Evolutionary conservation across 139 green algal species (phyloP).

Genomic region (Tetradesmus obliquus): DNA sequence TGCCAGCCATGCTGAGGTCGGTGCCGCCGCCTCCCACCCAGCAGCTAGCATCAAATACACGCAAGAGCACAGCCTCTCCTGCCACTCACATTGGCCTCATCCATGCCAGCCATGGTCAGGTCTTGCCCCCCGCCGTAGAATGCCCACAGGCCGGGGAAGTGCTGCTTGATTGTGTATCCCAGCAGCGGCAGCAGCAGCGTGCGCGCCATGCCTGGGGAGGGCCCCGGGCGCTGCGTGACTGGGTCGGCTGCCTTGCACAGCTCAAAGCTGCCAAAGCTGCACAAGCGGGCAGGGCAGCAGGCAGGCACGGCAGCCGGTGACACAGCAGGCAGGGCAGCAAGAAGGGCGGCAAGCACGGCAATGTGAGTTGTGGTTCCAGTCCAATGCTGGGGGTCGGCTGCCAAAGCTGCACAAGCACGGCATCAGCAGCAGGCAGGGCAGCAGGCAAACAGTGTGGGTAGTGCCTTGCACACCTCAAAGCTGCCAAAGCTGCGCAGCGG

Average conservation of each 20-base stretch:
- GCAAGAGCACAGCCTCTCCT: too few species aligned
- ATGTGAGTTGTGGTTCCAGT: not conserved
- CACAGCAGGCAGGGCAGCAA: not conserved
- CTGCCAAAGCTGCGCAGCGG: too few species aligned
- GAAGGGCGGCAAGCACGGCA: not conserved
- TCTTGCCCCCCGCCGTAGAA: conserved; percentile 33
- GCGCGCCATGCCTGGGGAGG: conserved; percentile 49
- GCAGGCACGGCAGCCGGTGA: conserved; percentile 4
- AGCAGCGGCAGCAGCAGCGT: conserved; percentile 62
- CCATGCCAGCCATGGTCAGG: not conserved
- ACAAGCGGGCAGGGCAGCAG: conserved; percentile 38
- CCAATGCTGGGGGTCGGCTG: too few species aligned
- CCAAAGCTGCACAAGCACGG: too few species aligned
- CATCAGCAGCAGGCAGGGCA: too few species aligned
- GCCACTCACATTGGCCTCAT: not conserved
- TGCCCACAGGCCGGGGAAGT: conserved; percentile 63
- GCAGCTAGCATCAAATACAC: too few species aligned
- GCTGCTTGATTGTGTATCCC: conserved; percentile 55
- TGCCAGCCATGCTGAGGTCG: not conserved
- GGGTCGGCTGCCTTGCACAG: conserved; percentile 63
- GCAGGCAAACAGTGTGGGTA: too few species aligned
- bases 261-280: conserved; percentile 74
- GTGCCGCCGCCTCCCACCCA: too few species aligned
- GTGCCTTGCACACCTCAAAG: too few species aligned
- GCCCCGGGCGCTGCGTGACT: conserved; percentile 56